Percentiles rank a stretch among this genome's conserved stretches.
These are phyloP conservation scores for Fomitopsis pinicola DNA, from an alignment of 1,284 basidiomycete species.

Conservation along the genomic window DNA sequence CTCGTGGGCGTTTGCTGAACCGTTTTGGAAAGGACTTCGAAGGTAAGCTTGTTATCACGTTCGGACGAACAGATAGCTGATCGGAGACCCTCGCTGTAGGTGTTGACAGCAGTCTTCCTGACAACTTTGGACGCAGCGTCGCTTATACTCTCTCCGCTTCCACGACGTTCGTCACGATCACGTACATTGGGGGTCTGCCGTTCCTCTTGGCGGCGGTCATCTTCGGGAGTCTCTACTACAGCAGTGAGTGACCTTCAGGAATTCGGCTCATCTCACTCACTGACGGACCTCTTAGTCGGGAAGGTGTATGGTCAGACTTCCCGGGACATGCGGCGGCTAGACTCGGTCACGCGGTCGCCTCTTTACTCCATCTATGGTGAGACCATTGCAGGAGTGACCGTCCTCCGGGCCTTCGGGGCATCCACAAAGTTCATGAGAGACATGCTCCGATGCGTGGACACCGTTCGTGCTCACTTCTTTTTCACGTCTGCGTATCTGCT, in stretches of 20 bases:
- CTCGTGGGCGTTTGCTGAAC: constrained; percentile 81
- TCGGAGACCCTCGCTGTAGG: constrained; percentile 34
- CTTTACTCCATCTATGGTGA: constrained; percentile 92
- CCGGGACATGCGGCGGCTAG: constrained; percentile 84
- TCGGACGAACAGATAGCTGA: background rate
- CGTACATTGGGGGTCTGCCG: constrained; percentile 72
- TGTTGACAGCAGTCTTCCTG: constrained; percentile 82
- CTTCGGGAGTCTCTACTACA: constrained; percentile 67
- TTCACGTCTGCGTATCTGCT: constrained; percentile 3
- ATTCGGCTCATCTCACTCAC: background rate
- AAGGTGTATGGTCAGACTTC: constrained; percentile 86
- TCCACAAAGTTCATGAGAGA: constrained; percentile 82
- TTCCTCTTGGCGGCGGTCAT: constrained; percentile 62
- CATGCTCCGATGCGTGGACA: constrained; percentile 84
- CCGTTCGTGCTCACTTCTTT: constrained; percentile 40
- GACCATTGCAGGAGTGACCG: constrained; percentile 84
- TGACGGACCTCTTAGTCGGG: constrained; percentile 33
- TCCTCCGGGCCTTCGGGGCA: constrained; percentile 86
- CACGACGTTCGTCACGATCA: constrained; percentile 76
- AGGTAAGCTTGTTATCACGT: constrained; percentile 37
- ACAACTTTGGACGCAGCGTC: constrained; percentile 80
- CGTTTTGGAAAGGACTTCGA: constrained; percentile 95
- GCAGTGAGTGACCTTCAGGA: constrained; percentile 39
- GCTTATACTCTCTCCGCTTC: constrained; percentile 53
- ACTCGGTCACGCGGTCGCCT: constrained; percentile 87